Evolutionary conservation across 1,284 basidiomycete species (phyloP).

Genomic region (Leccinum fuscescens): DNA sequence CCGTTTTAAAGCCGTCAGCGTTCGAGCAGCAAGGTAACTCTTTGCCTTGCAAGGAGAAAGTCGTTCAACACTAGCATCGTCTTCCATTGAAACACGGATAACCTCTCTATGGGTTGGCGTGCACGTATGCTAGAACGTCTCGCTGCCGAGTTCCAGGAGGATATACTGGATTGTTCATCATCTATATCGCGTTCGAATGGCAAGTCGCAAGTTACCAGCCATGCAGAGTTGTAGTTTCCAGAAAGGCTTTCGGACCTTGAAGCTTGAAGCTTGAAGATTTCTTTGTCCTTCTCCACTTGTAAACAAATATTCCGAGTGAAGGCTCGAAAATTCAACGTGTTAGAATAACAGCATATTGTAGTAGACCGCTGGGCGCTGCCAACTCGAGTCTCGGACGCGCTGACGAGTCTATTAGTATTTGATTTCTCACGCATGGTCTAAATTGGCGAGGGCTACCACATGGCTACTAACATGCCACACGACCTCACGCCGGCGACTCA

Average conservation of each 20-base stretch:
- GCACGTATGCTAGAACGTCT: neutral
- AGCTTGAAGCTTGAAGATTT: too few relatives aligned
- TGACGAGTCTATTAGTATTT: too few relatives aligned
- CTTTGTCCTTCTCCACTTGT: neutral
- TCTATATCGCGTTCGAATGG: neutral
- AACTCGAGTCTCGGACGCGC: too few relatives aligned
- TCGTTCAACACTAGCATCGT: too few relatives aligned
- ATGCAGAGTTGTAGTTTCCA: neutral
- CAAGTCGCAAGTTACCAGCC: neutral
- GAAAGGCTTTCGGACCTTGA: neutral
- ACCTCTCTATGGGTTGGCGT: too few relatives aligned
- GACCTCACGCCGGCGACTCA: neutral
- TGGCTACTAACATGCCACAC: neutral
- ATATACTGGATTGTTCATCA: neutral
- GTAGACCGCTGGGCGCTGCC: too few relatives aligned
- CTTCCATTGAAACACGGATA: too few relatives aligned
- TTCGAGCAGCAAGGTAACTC: neutral
- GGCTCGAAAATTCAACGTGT: neutral
- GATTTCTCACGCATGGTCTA: neutral
- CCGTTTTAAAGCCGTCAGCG: neutral
- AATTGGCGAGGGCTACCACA: neutral
- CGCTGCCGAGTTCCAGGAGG: neutral
- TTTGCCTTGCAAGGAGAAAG: too few relatives aligned
- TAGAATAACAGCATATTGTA: too few relatives aligned
- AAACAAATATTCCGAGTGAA: neutral